phyloP scores from a whole-genome alignment of 2,329 filamentous ascomycete species.

The Claviceps purpurea region DNA sequence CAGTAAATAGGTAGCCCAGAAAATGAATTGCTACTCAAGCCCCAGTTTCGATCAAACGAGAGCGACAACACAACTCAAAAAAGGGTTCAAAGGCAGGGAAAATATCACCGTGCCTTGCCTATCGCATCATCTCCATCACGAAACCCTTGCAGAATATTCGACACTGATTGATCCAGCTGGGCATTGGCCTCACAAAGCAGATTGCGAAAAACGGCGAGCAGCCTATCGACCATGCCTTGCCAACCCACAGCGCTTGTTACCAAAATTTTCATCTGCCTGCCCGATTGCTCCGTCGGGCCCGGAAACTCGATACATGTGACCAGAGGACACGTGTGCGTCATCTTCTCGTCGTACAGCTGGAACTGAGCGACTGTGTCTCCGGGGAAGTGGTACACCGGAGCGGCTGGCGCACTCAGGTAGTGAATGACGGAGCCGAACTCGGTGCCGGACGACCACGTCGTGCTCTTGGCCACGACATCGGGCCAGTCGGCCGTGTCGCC shows the following conservation, averaged over 20 bases:
- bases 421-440: not conserved
- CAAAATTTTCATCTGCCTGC: not conserved
- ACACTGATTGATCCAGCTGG: not conserved
- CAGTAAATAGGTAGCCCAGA: too few relatives aligned
- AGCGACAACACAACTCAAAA: too few relatives aligned
- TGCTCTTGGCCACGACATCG: not conserved
- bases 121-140: too few relatives aligned
- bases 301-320: not conserved
- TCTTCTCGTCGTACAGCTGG: not conserved
- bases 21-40: too few relatives aligned
- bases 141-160: not conserved
- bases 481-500: not conserved
- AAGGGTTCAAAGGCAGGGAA: too few relatives aligned
- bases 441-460: not conserved
- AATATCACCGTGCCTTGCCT: too few relatives aligned
- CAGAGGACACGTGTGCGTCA: not conserved
- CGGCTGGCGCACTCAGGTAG: not conserved
- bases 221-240: not conserved
- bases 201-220: not conserved
- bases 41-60: too few relatives aligned
- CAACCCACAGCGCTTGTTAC: not conserved
- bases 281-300: not conserved
- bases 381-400: not conserved
- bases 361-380: not conserved
- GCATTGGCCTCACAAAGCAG: not conserved